Evolutionary conservation across 2,329 filamentous ascomycete genomes (phyloP), one percentile per base, ranked within the genome.

Genomic region (Fusarium pseudocircinatum): DNA sequence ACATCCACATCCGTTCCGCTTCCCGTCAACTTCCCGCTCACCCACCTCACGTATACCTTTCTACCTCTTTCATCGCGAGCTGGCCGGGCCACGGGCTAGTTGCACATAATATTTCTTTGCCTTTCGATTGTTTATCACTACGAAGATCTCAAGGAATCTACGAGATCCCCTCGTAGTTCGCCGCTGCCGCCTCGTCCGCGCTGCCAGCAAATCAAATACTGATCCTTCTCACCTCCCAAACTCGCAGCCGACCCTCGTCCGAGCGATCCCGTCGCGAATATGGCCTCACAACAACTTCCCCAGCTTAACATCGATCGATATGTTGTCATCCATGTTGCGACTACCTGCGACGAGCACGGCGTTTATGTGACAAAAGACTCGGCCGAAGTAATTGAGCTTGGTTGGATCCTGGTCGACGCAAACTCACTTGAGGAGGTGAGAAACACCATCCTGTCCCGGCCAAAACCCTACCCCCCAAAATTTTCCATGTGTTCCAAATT

Each of bases 321-420:
- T 85, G 93, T 98, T 76, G 94, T 99, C 80, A 97, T 98, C 83
- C 96, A 99, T 84, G 96, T 98, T 81, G 96, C 96, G 74, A 99
- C 96, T 40, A 99, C 96, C 77, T 99, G 96, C 85, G 96, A 99
- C 84, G 96, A 99, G 84, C 96, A 99, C 85, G 96, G 96, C 73
- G 96, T 99, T 75, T 99, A 99, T 84, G 96, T 99, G 67, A 99
- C 96, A 69, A 98, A 98, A 85, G 96, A 99, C 85, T 98, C 96
- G 67, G 96, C 96, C 72, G 96, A 99, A 87, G 96, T 99, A 76
- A 99, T 99, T 84, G 96, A 99, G 89, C 89, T 99, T 81, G 96
- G 96, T 74, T 99, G 96, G 96, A 97, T 98, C 81, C 86, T 99
- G 80, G 88, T 98, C 73, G 95, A 98, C 82, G 93, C 94, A 75